Percentiles rank a stretch among this genome's conserved stretches.
phyloP scores from a whole-genome alignment of 106 monocot species.

The Allium fistulosum region DNA sequence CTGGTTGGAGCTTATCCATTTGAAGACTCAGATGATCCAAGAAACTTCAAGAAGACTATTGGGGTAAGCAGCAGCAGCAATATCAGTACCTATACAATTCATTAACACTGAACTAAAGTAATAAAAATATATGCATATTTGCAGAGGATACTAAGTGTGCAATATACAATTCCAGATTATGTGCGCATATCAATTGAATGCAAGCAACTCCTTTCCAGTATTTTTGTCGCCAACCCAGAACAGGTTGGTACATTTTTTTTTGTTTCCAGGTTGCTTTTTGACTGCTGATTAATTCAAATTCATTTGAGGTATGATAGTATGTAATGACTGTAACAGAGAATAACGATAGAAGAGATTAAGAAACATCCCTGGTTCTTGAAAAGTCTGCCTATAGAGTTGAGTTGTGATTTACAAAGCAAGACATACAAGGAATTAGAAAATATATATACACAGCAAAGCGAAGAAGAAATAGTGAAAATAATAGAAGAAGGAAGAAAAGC shows the following conservation, averaged over 20 bases:
- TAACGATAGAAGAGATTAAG: conserved; percentile 60
- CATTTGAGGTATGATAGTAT: background rate
- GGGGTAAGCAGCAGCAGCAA: conserved; percentile 15
- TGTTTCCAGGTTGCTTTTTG: background rate
- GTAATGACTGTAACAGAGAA: conserved; percentile 33
- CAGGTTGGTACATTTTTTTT: conserved; percentile 18
- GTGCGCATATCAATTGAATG: conserved; percentile 50
- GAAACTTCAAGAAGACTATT: conserved; percentile 69
- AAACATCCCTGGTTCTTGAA: conserved; percentile 66
- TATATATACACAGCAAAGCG: conserved; percentile 33
- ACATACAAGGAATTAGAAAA: conserved; percentile 7
- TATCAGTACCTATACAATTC: background rate
- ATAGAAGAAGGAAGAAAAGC: conserved; percentile 60
- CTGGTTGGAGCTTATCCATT: conserved; percentile 66
- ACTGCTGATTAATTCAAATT: background rate
- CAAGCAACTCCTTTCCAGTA: conserved; percentile 42
- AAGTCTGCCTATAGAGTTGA: conserved; percentile 53
- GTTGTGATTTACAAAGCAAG: conserved; percentile 17
- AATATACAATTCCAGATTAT: conserved; percentile 57
- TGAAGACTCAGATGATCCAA: conserved; percentile 72
- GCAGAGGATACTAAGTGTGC: conserved; percentile 58
- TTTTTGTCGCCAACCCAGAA: conserved; percentile 54
- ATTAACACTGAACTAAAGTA: background rate
- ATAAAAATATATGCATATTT: background rate
- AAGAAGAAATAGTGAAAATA: conserved; percentile 49